These are phyloP conservation scores for Venturia nashicola DNA, from an alignment of 2,329 filamentous ascomycete species.

Conservation along the genomic window DNA sequence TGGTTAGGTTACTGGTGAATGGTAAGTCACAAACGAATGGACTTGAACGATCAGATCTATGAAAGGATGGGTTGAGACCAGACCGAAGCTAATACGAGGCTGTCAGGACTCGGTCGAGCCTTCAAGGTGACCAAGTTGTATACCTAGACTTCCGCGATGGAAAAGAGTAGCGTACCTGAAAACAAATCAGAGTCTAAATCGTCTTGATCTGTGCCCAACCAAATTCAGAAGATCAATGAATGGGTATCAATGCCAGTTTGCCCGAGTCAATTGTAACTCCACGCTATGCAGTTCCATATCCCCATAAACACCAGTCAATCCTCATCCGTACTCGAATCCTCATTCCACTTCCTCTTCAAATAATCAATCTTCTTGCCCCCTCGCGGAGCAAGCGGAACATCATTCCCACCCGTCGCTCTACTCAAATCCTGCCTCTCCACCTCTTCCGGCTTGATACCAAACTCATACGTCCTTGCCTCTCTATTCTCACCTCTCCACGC, in stretches of 20 bases:
- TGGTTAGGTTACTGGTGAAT: too few species aligned
- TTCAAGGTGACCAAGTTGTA: too few species aligned
- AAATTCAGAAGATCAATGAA: too few species aligned
- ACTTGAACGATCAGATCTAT: too few species aligned
- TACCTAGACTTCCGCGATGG: too few species aligned
- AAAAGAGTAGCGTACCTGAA: too few species aligned
- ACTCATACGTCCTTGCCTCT: conserved; percentile 30
- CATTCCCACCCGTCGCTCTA: conserved; percentile 3
- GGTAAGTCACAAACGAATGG: too few species aligned
- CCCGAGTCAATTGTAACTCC: background rate
- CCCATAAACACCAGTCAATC: background rate
- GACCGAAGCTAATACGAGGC: too few species aligned
- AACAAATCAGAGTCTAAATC: too few species aligned
- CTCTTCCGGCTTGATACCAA: conserved; percentile 8
- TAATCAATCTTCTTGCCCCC: background rate
- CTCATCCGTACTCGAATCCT: background rate
- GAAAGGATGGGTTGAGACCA: too few species aligned
- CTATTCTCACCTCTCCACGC: conserved; percentile 38
- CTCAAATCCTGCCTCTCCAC: background rate
- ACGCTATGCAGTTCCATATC: background rate
- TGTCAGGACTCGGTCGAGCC: too few species aligned
- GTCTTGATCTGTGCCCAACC: too few species aligned
- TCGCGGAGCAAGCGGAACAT: background rate
- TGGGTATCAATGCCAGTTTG: background rate
- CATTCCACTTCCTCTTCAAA: background rate